phyloP scores from a whole-genome alignment of 139 green algal genomes.

The Auxenochlorella pyrenoidosa region DNA sequence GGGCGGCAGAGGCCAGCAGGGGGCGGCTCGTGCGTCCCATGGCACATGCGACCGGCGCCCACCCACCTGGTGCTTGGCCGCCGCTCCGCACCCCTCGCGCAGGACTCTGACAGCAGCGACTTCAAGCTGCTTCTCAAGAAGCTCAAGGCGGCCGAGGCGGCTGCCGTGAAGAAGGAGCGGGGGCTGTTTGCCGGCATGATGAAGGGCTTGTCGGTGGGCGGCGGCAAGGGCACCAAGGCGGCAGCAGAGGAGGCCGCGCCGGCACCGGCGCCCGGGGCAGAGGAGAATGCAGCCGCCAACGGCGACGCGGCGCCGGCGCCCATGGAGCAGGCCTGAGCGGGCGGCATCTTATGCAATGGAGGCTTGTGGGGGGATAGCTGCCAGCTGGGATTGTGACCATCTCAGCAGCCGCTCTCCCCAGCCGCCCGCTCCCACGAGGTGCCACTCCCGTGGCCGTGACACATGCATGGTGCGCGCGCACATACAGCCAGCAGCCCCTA shows the following conservation, averaged over 20 bases:
- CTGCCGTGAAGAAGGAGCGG: conserved; percentile 32
- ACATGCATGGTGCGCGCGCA: too few relatives aligned
- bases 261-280: not conserved
- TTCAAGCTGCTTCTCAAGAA: conserved; percentile 45
- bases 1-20: too few relatives aligned
- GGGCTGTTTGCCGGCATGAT: conserved; percentile 18
- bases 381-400: too few relatives aligned
- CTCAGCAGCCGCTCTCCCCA: too few relatives aligned
- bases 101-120: conserved; percentile 34
- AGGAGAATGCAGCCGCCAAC: not conserved
- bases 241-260: not conserved
- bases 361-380: too few relatives aligned
- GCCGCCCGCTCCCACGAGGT: too few relatives aligned
- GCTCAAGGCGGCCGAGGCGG: conserved; percentile 31
- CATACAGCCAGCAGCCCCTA: too few relatives aligned
- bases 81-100: not conserved
- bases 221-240: not conserved
- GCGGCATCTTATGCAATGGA: too few relatives aligned
- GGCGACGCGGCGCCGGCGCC: too few relatives aligned
- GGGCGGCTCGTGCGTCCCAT: not conserved
- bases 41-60: not conserved
- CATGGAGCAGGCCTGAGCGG: too few relatives aligned
- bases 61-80: not conserved
- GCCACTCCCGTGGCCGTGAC: too few relatives aligned
- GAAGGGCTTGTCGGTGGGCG: not conserved